Evolutionary conservation across 441 rosid genomes (phyloP), one percentile per base, ranked within the genome.

Genomic region (Mallotus repandus): DNA sequence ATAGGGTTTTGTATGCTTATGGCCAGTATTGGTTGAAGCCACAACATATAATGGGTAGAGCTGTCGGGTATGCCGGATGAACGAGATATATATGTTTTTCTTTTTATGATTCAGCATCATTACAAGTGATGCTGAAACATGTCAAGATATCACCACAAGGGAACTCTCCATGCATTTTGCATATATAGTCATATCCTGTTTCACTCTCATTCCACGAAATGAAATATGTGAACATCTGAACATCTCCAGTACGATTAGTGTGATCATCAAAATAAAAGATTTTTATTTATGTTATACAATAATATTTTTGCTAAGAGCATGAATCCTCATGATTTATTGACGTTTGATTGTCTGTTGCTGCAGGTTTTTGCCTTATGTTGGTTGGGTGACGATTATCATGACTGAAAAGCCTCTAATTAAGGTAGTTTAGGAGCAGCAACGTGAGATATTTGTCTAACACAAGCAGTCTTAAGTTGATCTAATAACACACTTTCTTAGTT

Each of bases 381-480:
- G 98, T 56, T 96, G 97, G 96, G 94, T 91, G 73, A 93, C 97
- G 43, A 93, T 96, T 78, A 82, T 93, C 77, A 90, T 89, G 94
- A 90, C 97, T 0, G 97, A 96, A 69, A 86, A 91, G 76, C 98
- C 99, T 9, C 63, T 88, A 13, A 78, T 88, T 78, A 86, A 89
- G 93, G 93, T 89, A 64, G 32, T 18, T 9, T 45, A 49, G 5
- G 58, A 43, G 46, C 11, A n/a, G 19, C 5, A 9, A 46, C 41
- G 46, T 21, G 54, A 45, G 16, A 49, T 1, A 12, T 59, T 41
- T 21, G 11, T 67, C 11, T 55, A 9, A 35, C 18, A 35, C 11
- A 15, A 11, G 14, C 13, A 57, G 68, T 10, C 18, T 4, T 56
- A 50, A 14, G 15, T 9, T 18, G 14, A 46, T 13, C n/a, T n/a